Evolutionary conservation across 768 basidiomycete species (phyloP).

Genomic region (Paxillus ammoniavirescens): DNA sequence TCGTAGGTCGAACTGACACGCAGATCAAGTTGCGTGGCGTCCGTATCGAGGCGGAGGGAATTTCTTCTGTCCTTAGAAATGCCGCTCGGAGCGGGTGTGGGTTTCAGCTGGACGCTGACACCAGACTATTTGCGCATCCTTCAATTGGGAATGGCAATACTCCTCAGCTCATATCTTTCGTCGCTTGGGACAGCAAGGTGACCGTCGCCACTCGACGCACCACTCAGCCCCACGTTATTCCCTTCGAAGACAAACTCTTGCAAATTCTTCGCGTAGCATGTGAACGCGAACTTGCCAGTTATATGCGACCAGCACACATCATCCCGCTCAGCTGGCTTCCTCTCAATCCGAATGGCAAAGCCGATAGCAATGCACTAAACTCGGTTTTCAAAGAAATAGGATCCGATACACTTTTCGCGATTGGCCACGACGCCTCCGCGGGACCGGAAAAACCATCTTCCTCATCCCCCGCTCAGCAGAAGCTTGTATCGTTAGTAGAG

Average conservation of each 20-base stretch:
- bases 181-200: slow-evolving; percentile 39
- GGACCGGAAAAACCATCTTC: neutral
- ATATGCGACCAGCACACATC: slow-evolving; percentile 52
- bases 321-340: slow-evolving; percentile 49
- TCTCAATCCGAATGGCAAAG: slow-evolving; percentile 39
- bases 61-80: slow-evolving; percentile 41
- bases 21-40: slow-evolving; percentile 54
- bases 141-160: slow-evolving; percentile 35
- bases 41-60: slow-evolving; percentile 52
- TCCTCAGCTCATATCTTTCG: slow-evolving; percentile 43
- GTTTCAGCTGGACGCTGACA: slow-evolving; percentile 37
- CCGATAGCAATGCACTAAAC: slow-evolving; percentile 28
- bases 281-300: slow-evolving; percentile 43
- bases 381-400: slow-evolving; percentile 23
- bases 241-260: slow-evolving; percentile 34
- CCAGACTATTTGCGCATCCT: slow-evolving; percentile 44
- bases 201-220: slow-evolving; percentile 39
- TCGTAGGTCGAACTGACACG: slow-evolving; percentile 49
- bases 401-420: slow-evolving; percentile 20
- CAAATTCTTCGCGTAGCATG: slow-evolving; percentile 30
- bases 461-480: slow-evolving; percentile 32
- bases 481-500: slow-evolving; percentile 35
- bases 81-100: slow-evolving; percentile 13
- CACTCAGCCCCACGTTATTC: slow-evolving; percentile 21
- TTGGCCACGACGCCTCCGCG: neutral